phyloP scores from a whole-genome alignment of 352 stramenopile species.

The Phytopythium boreale region DNA sequence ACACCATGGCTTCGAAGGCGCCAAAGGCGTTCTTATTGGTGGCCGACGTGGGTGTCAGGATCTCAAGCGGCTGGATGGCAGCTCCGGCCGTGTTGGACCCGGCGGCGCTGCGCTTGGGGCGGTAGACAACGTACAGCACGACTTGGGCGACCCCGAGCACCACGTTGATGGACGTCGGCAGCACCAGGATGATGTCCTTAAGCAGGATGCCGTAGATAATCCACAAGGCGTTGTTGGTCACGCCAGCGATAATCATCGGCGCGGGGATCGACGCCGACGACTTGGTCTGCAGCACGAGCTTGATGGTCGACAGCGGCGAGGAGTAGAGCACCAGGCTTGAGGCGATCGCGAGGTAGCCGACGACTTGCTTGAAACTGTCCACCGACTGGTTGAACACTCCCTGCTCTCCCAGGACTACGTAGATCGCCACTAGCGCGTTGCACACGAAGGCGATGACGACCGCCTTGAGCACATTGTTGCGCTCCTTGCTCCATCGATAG shows the following conservation, averaged over 20 bases:
- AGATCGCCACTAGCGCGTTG: conserved; percentile 43
- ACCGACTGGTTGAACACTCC: conserved; percentile 25
- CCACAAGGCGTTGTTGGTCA: conserved; percentile 78
- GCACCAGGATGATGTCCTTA: conserved; percentile 51
- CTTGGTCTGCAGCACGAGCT: conserved; percentile 43
- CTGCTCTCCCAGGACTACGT: conserved; percentile 38
- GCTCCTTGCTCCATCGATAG: conserved; percentile 35
- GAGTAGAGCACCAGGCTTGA: conserved; percentile 65
- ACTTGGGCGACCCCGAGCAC: conserved; percentile 50
- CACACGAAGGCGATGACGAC: conserved; percentile 28
- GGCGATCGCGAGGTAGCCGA: conserved; percentile 44
- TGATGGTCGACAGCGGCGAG: conserved; percentile 58
- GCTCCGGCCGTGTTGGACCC: background rate
- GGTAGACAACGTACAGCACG: conserved; percentile 56
- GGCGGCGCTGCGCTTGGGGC: conserved; percentile 11
- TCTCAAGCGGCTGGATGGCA: conserved; percentile 12
- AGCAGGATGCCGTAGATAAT: conserved; percentile 59
- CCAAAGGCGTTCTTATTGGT: conserved; percentile 17
- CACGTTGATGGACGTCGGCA: conserved; percentile 46
- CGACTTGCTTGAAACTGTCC: conserved; percentile 21
- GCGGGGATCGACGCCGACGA: conserved; percentile 61
- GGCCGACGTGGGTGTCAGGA: conserved; percentile 4
- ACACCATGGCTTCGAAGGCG: conserved; percentile 19
- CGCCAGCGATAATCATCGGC: conserved; percentile 52
- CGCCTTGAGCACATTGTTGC: conserved; percentile 30